Evolutionary conservation across 148 eudicot genomes (phyloP), one percentile per base, ranked within the genome.

Genomic region (Nyssa sinensis): DNA sequence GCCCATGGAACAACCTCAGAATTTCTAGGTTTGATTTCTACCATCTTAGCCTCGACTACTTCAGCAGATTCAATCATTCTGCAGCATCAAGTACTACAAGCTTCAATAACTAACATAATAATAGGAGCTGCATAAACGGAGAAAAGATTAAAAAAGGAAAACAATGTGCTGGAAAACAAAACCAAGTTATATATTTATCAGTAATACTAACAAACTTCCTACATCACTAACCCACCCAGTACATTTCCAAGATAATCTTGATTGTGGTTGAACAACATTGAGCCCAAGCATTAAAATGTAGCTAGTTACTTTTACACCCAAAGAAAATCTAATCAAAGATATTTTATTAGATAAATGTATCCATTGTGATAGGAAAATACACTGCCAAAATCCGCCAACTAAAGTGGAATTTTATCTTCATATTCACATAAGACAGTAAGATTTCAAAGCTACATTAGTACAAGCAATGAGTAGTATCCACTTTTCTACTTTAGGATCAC

Each of bases 21-120:
- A 32, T 57, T 82, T 13, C 73, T 80, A 3, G 62, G 64, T 60
- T 70, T 47, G 30, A 75, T 44, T 64, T 75, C 80, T n/a, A 69
- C 65, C 64, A 62, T 72, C 55, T 49, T 70, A 62, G 63, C 77
- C 57, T 70, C 81, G 61, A 41, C 79, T 61, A 34, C 34, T 25
- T 47, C 66, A 37, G 60, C 82, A 72, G 66, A 8, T 76, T 74
- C 85, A 51, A 59, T 78, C 82, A 78, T 83, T 73, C 82, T 78
- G 58, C 71, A 77, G 64, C 51, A 47, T 39, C 59, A 62, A 19
- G 17, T 24, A 27, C 35, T 39, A 59, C 24, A 30, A 67, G n/a
- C 55, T 60, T 28, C 53, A 13, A 17, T 24, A 55, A 4, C 24
- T n/a, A 33, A 24, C 0, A 33, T 33, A n/a, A n/a, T 55, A 55